Base-by-base conservation (phyloP, 495 filamentous ascomycete genomes). In the Amniculicola lignicola region DNA sequence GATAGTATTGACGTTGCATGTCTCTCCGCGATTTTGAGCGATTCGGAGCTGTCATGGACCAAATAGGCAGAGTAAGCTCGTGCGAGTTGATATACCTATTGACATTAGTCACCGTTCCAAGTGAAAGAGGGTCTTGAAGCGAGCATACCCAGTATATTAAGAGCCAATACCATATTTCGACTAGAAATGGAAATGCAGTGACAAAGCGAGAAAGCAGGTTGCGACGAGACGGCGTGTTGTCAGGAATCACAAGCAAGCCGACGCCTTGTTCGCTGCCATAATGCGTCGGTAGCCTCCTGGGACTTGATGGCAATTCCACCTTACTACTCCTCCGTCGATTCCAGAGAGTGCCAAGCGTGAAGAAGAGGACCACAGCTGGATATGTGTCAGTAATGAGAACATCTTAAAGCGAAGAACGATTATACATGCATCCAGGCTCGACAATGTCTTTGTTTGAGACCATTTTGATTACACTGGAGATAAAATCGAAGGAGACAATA, bases 1-100 rank as follows among this genome's bases (percentile, higher is more conserved):
- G 6, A 6, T 9, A 40, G 37, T 9, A 40, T 40, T 19, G 37
- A 40, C 6, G 16, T 6, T 10, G 37, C 37, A 24, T 57, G 47
- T 15, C 23, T 11, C n/a, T 41, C 23, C 16, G 53, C 53, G n/a
- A 37, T 47, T 14, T n/a, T 14, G 11, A 12, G 23, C 12, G 41
- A 16, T 19, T 10, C 6, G 5, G 27, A 11, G 24, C 37, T 21
- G 27, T 54, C 7, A n/a, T 39, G 39, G 25, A 59, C 46, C 22
- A 53, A 38, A 22, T 25, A 33, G 24, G 49, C 56, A 5, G 50
- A 53, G 40, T 50, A 54, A 2, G 50, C 56, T 14, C 56, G 56
- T 21, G 56, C 56, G 15, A 54, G 50, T 54, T 59, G 56, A 31
- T 59, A 59, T 21, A 25, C n/a, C 56, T 59, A 9, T 7, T 15